These are phyloP conservation scores for Chytridiales sp. DNA, from an alignment of 371 early-diverging fungal species.

Conservation along the genomic window DNA sequence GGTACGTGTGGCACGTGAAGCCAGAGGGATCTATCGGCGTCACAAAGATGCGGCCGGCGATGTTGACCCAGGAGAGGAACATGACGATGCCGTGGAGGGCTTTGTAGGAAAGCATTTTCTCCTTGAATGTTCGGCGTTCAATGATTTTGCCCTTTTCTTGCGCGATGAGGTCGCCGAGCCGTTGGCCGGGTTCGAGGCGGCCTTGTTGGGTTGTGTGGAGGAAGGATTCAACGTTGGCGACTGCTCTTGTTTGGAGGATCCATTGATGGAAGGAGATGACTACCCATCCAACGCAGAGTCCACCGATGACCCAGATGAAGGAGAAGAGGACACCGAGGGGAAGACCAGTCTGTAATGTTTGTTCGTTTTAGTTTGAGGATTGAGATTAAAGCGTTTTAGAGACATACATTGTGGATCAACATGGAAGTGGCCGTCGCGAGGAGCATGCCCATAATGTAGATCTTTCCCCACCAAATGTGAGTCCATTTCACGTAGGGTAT, in stretches of 20 bases:
- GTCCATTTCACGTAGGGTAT: slow-evolving; percentile 1
- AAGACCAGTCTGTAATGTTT: no score
- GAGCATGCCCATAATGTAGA: slow-evolving; percentile 26
- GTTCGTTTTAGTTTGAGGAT: no score
- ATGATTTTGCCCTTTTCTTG: background rate
- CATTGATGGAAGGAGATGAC: slow-evolving; percentile 21
- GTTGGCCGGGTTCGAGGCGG: no score
- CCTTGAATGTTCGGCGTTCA: no score
- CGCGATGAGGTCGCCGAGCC: no score
- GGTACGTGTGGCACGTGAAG: slow-evolving; percentile 19
- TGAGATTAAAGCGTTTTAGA: no score
- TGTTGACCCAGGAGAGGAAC: slow-evolving; percentile 27
- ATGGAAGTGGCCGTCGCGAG: slow-evolving; percentile 22
- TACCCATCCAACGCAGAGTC: slow-evolving; percentile 26
- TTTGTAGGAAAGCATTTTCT: slow-evolving; percentile 18
- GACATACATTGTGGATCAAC: slow-evolving; percentile 28
- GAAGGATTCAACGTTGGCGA: no score
- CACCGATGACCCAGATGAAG: slow-evolving; percentile 21
- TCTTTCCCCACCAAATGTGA: slow-evolving; percentile 22
- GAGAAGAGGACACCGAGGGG: slow-evolving; percentile 26
- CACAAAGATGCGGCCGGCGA: slow-evolving; percentile 15
- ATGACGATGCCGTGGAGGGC: slow-evolving; percentile 26
- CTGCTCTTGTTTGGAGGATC: background rate
- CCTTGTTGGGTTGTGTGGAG: no score
- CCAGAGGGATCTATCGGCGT: slow-evolving; percentile 1